Evolutionary conservation across 345 rosid genomes (phyloP), one percentile per base, ranked within the genome.

Genomic region (Xanthoceras sorbifolium): DNA sequence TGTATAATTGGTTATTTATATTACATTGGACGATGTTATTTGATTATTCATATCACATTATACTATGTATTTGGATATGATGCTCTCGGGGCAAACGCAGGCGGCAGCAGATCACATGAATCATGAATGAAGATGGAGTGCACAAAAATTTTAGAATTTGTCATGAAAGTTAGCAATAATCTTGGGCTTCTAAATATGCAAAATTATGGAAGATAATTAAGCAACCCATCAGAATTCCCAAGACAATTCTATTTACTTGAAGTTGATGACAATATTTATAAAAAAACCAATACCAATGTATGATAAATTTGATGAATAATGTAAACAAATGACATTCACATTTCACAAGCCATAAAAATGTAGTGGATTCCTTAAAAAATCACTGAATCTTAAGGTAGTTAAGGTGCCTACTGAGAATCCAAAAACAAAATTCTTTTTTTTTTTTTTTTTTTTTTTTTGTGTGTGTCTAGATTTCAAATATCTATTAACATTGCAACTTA

Each of bases 181-280:
- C 61, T 64, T 74, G 77, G 50, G 50, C 18, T 64, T 64, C 63
- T 64, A 64, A 74, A 50, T 23, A 22, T 64, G 71, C 63, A 64
- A 48, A 29, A 23, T 74, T 64, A 74, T 64, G 63, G 63, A 64
- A 48, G 42, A 15, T 74, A n/a, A n/a, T 10, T 48, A 31, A 64
- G 64, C 22, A 44, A 62, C 59, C 60, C 60, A 26, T 55, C 28
- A 26, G 29, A 5, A 63, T 62, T 25, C 55, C 63, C 77, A 64
- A 50, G 50, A 32, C 61, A 64, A 50, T 74, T 64, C 77, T 50
- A 74, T 64, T 48, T 28, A 57, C 14, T 20, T 44, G 68, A 64
- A 42, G 17, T 44, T 62, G 28, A 73, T 44, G 42, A 73, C 31
- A 17, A 15, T 28, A 28, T 28, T 29, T 46, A 34, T 20, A 54